Conservation (phyloP, 306 rosid genomes). For the Hippophae tibetana region DNA sequence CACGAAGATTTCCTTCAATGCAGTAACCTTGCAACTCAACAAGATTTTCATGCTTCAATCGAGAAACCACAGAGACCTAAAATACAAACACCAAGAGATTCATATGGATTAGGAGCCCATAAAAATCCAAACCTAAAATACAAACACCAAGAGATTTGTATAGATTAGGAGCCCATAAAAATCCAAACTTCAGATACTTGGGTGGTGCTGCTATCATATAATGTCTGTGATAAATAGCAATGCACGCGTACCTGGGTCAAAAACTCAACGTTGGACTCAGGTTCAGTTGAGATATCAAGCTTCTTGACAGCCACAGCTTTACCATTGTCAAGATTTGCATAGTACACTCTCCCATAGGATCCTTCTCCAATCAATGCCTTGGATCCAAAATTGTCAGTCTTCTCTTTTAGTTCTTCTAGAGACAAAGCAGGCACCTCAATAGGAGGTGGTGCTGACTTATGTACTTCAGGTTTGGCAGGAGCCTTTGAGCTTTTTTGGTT, state of each 20-base stretch:
- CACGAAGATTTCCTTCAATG: slow-evolving; percentile 88
- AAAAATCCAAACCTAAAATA: slow-evolving; percentile 7
- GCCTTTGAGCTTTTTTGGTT: slow-evolving; percentile 47
- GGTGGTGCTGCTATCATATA: neutral
- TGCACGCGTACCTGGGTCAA: slow-evolving; percentile 68
- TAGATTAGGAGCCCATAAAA: slow-evolving; percentile 9
- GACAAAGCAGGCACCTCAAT: slow-evolving; percentile 89
- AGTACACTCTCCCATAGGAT: slow-evolving; percentile 93
- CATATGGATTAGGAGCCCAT: slow-evolving; percentile 16
- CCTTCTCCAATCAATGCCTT: slow-evolving; percentile 98
- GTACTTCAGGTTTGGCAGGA: slow-evolving; percentile 61
- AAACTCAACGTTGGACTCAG: slow-evolving; percentile 78
- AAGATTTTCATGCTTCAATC: slow-evolving; percentile 84
- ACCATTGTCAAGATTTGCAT: slow-evolving; percentile 64
- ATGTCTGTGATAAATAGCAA: neutral
- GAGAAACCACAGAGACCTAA: slow-evolving; percentile 90
- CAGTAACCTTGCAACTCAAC: slow-evolving; percentile 96
- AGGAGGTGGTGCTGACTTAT: slow-evolving; percentile 62
- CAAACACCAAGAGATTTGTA: neutral
- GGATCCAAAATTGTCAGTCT: slow-evolving; percentile 92
- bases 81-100: slow-evolving; percentile 12
- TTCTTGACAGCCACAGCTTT: slow-evolving; percentile 89
- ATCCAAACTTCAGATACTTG: slow-evolving; percentile 5
- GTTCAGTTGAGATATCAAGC: slow-evolving; percentile 92
- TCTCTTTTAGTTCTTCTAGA: slow-evolving; percentile 88